Evolutionary conservation across 2,329 filamentous ascomycete genomes (phyloP).

Genomic region (Aspergillus sojae): DNA sequence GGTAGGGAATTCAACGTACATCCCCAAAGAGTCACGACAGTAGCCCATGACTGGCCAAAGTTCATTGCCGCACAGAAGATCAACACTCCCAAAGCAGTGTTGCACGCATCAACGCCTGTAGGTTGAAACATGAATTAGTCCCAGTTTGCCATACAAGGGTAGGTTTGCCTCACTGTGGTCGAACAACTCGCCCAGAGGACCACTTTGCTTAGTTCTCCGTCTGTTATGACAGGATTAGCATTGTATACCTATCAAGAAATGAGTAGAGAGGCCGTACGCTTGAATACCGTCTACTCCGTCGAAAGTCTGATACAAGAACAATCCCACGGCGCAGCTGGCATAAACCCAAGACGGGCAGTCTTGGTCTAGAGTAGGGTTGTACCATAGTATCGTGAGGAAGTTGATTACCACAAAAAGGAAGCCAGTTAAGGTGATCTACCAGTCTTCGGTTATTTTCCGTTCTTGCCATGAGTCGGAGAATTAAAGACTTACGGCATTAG

Average conservation of each 20-base stretch:
- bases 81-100: constrained; percentile 90
- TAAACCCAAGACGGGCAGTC: constrained; percentile 97
- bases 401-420: constrained; percentile 90
- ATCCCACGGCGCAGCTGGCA: constrained; percentile 81
- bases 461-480: constrained; percentile 6
- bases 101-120: constrained; percentile 82
- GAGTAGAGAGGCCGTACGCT: constrained; percentile 62
- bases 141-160: neutral
- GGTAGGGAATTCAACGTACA: constrained; percentile 55
- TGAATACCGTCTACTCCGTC: constrained; percentile 95
- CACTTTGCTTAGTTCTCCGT: constrained; percentile 86
- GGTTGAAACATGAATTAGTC: constrained; percentile 6
- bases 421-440: constrained; percentile 80
- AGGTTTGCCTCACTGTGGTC: constrained; percentile 70
- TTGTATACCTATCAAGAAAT: constrained; percentile 5
- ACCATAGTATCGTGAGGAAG: constrained; percentile 90
- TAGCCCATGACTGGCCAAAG: constrained; percentile 89
- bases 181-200: constrained; percentile 92
- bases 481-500: constrained; percentile 50
- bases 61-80: constrained; percentile 93
- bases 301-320: constrained; percentile 98
- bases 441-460: constrained; percentile 17
- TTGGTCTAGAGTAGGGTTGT: constrained; percentile 88
- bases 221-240: constrained; percentile 44
- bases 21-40: constrained; percentile 79